A percentile compares a stretch with the other conserved stretches of the same genome.
These are phyloP conservation scores for Psilocybe cyanescens DNA, from an alignment of 768 basidiomycete genomes.

Conservation along the genomic window DNA sequence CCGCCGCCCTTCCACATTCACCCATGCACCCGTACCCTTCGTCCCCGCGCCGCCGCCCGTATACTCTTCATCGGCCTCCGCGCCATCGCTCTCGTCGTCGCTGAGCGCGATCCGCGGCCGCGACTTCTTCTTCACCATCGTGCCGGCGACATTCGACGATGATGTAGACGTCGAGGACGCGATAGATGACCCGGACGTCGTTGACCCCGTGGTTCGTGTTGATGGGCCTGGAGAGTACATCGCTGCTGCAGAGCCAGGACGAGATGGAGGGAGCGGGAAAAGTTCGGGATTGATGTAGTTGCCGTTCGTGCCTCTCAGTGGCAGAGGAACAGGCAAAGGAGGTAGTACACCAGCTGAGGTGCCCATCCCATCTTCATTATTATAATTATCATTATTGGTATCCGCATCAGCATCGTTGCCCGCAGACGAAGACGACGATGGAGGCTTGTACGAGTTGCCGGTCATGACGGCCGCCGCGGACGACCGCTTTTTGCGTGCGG, in stretches of 20 bases:
- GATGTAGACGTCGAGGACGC: constrained; percentile 24
- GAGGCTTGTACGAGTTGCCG: constrained; percentile 29
- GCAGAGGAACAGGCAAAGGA: constrained; percentile 28
- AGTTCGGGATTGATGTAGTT: constrained; percentile 34
- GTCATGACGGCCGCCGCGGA: constrained; percentile 46
- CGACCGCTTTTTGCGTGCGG: constrained; percentile 47
- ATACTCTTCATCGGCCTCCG: constrained; percentile 74
- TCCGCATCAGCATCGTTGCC: constrained; percentile 40
- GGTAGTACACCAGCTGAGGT: constrained; percentile 12
- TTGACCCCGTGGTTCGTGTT: constrained; percentile 30
- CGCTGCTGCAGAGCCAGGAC: constrained; percentile 36
- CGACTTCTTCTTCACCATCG: constrained; percentile 52
- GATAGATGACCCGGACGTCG: constrained; percentile 27
- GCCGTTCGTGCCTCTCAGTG: constrained; percentile 30
- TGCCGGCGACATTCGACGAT: constrained; percentile 22
- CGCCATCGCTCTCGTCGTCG: constrained; percentile 66
- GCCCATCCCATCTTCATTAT: constrained; percentile 36
- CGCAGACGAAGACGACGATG: constrained; percentile 19
- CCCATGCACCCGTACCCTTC: constrained; percentile 40
- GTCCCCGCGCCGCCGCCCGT: constrained; percentile 32
- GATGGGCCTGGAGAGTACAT: constrained; percentile 37
- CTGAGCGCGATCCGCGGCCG: constrained; percentile 42
- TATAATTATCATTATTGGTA: no score
- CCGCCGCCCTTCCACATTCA: constrained; percentile 60
- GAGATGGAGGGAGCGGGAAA: constrained; percentile 39